Base-by-base conservation (phyloP, 2,329 filamentous ascomycete genomes). In the Botryotinia narcissicola region DNA sequence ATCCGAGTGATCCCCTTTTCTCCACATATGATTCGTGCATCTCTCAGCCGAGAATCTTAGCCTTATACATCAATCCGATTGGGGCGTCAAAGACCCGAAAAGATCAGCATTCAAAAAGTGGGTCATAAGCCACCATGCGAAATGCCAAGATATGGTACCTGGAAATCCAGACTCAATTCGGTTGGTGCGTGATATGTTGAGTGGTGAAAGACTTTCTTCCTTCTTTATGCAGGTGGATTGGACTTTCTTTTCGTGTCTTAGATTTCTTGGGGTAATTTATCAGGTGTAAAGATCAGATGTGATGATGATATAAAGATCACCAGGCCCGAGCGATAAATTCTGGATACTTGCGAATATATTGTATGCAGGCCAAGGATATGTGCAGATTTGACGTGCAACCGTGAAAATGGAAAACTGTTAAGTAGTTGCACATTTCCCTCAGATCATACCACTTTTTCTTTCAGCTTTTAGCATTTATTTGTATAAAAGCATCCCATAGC, bases 131-230 rank as follows among this genome's bases (percentile, higher is more conserved):
- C 25, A 57, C 10, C 2, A 54, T 44, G 42, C 35, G n/a, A 69
- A 25, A 68, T 42, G 48, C 66, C 66, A 68, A 68, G 66, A 42
- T 29, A 35, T 54, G 35, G 48, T 54, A 32, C 35, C n/a, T 68
- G 25, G 9, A 25, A 32, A 25, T 42, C 4, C 51, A 32, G 5
- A 68, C 66, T 57, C n/a, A 6, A 32, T 42, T 40, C n/a, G 44
- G 32, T 29, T 54, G 44, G 32, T 18, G 46, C 9, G 44, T 32
- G 22, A 67, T 20, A 35, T 51, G 22, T 29, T 54, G 14, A 22
- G 29, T 46, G 25, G 18, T 40, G 35, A n/a, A 25, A 35, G 12
- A 12, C 22, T 48, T 51, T 51, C 32, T 37, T 51, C 20, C 25
- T 51, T 35, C 51, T 51, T 35, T 1, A 42, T 32, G 59, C 32